phyloP scores from a whole-genome alignment of 371 early-diverging fungal species.

The Mortierella sp. region DNA sequence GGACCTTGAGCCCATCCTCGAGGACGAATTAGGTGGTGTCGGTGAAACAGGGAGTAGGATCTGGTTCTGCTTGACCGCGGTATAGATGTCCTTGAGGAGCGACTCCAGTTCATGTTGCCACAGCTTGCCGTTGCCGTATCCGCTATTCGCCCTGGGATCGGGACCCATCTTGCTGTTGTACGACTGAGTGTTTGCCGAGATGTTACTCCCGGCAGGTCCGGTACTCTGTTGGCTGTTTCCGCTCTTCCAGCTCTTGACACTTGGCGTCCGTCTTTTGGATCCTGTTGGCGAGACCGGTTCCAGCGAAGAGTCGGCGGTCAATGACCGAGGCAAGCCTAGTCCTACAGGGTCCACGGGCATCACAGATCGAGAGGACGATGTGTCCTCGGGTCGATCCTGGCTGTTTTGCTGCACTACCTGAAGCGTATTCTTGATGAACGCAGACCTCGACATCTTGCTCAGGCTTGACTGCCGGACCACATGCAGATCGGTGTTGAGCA shows the following conservation, averaged over 20 bases:
- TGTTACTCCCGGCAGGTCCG: conserved; percentile 1
- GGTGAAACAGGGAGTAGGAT: conserved; percentile 74
- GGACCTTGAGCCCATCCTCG: conserved; percentile 16
- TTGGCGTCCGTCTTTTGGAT: conserved; percentile 41
- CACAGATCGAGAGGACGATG: background rate
- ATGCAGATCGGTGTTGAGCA: conserved; percentile 95
- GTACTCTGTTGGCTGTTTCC: conserved; percentile 52
- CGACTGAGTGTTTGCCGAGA: background rate
- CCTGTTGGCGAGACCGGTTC: conserved; percentile 4
- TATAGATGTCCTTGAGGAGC: conserved; percentile 75
- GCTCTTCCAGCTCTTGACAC: conserved; percentile 53
- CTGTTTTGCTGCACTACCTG: conserved; percentile 57
- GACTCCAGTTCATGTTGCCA: conserved; percentile 56
- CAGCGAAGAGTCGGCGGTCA: conserved; percentile 19
- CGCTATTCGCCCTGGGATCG: conserved; percentile 36
- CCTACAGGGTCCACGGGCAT: conserved; percentile 7
- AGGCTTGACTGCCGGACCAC: conserved; percentile 78
- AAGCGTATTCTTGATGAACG: conserved; percentile 76
- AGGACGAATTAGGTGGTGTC: background rate
- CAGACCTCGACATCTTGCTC: conserved; percentile 71
- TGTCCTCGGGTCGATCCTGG: background rate
- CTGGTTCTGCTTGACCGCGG: conserved; percentile 79
- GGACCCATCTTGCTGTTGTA: conserved; percentile 31
- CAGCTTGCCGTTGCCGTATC: conserved; percentile 40
- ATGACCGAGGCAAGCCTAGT: conserved; percentile 21